Conservation (phyloP, 2,329 filamentous ascomycete species). For the Fusarium nodosum region DNA sequence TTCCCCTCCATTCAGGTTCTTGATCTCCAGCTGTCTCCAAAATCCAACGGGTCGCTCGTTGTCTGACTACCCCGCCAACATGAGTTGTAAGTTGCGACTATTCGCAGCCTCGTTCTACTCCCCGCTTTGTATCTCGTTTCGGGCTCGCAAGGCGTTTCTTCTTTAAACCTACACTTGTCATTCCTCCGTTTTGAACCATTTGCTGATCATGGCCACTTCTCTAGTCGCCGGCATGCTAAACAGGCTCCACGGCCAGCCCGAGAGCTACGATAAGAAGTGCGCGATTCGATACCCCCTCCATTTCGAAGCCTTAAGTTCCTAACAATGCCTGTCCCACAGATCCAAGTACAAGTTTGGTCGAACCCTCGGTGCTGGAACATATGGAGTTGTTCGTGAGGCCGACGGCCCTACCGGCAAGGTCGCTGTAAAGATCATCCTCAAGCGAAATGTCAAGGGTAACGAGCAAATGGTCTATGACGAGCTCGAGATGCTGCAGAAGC, state of each 20-base stretch:
- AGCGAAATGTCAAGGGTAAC: conserved; percentile 99
- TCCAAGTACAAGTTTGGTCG: conserved; percentile 91
- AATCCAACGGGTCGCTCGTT: conserved; percentile 26
- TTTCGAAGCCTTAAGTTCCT: conserved; percentile 46
- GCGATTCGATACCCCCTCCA: conserved; percentile 48
- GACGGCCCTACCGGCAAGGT: conserved; percentile 87
- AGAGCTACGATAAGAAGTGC: conserved; percentile 99
- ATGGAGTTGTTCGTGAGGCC: conserved; percentile 97
- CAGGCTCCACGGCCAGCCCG: conserved; percentile 95
- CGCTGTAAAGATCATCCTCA: conserved; percentile 98
- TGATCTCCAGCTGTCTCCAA: conserved; percentile 14
- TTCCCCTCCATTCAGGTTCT: conserved; percentile 19
- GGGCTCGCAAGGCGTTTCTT: conserved; percentile 1
- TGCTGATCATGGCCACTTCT: conserved; percentile 46
- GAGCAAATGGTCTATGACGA: conserved; percentile 99
- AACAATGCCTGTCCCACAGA: conserved; percentile 60
- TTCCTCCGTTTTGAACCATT: conserved; percentile 9
- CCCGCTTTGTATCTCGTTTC: conserved; percentile 35
- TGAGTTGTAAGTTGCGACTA: conserved; percentile 53
- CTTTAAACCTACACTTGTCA: conserved; percentile 1
- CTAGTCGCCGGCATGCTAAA: conserved; percentile 91
- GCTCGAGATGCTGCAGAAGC: conserved; percentile 89
- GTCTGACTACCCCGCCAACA: conserved; percentile 49
- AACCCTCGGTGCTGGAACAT: conserved; percentile 95
- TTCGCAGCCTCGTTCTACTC: conserved; percentile 46